phyloP scores from a whole-genome alignment of 495 filamentous ascomycete genomes.

The Viridothelium virens region DNA sequence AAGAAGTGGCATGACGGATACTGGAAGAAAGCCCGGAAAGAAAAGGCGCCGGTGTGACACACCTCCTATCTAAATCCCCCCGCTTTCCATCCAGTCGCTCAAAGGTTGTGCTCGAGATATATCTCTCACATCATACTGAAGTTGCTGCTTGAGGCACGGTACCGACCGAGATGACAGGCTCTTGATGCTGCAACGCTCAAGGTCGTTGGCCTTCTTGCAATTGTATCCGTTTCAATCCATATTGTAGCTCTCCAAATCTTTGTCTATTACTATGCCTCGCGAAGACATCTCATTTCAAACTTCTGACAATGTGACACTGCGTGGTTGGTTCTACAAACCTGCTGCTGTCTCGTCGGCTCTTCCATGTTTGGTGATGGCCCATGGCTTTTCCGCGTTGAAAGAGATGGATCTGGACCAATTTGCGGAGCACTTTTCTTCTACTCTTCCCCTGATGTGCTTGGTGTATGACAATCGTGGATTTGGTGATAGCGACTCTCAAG shows the following conservation, averaged over 20 bases:
- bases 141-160: too few relatives aligned
- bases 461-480: constrained; percentile 37
- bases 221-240: too few relatives aligned
- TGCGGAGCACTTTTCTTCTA: constrained; percentile 27
- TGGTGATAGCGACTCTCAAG: constrained; percentile 30
- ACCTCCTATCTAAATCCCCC: too few relatives aligned
- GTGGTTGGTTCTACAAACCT: constrained; percentile 25
- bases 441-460: constrained; percentile 26
- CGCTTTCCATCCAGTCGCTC: too few relatives aligned
- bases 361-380: constrained; percentile 31
- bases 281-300: constrained; percentile 26
- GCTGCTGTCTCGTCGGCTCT: constrained; percentile 10
- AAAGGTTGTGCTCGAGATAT: too few relatives aligned
- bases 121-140: too few relatives aligned
- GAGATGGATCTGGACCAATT: constrained; percentile 29
- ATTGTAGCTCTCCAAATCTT: not conserved
- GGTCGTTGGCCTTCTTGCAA: too few relatives aligned
- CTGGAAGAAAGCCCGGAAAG: too few relatives aligned
- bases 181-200: too few relatives aligned
- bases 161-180: too few relatives aligned
- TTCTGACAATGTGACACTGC: constrained; percentile 21
- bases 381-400: constrained; percentile 31
- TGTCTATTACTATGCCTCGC: constrained; percentile 20
- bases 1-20: too few relatives aligned
- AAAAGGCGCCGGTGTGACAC: too few relatives aligned